Base-by-base conservation (phyloP, 192 early-diverging fungal species). In the Cetraspora pellucida region DNA sequence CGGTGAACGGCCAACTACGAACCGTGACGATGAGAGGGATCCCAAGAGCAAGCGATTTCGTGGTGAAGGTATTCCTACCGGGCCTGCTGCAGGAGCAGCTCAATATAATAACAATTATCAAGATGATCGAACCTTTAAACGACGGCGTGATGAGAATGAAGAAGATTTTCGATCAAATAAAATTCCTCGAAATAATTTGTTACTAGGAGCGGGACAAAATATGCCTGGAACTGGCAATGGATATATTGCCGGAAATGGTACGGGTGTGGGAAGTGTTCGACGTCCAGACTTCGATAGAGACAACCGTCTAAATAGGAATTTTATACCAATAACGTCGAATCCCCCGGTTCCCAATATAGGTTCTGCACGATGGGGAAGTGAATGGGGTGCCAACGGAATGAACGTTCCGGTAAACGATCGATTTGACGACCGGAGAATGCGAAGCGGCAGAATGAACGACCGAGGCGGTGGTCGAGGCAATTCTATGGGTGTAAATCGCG, bases 401-500 rank as follows among this genome's bases (percentile, higher is more conserved):
- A 72, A 72, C 28, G 10, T 28, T 17, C 76, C 65, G 27, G 47
- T 52, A 14, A 66, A 66, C 46, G 77, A 78, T 55, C 77, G 77
- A 19, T 78, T 69, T 31, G 77, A 78, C 23, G 77, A 78, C 58
- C 75, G 67, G 46, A 79, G 78, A 31, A 70, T 77, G 2, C 80
- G 83, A 67, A 82, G 86, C 47, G 78, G 85, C 7, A 72, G 79
- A 17, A 30, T 73, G 23, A 82, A 78, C 37, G 79, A 74, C 64
- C 74, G 84, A 58, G 82, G 85, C 23, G 84, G 85, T 16, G 85
- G 83, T 67, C 83, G 82, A 49, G 76, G 79, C n/a, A 79, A 79
- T 52, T 80, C 82, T 4, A 70, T 52, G 59, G 55, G 47, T 30
- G 52, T 73, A 16, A 49, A 49, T 44, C 72, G 87, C 10, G 76